phyloP scores from a whole-genome alignment of 2,329 filamentous ascomycete genomes.

The Metarhizium humberi region DNA sequence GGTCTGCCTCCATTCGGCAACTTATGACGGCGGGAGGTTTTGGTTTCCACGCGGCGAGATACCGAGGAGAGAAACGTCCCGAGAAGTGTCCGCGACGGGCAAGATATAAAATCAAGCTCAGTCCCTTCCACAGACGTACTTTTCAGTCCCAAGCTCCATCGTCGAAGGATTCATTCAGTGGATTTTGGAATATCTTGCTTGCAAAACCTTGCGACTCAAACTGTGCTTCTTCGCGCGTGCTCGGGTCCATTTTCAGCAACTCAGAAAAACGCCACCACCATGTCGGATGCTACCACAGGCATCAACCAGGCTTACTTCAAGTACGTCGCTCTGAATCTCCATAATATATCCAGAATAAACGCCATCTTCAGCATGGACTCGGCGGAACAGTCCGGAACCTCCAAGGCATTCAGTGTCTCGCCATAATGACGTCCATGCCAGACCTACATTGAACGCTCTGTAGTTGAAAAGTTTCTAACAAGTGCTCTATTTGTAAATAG shows the following conservation, averaged over 20 bases:
- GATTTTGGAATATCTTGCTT: no score
- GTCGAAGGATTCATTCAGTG: no score
- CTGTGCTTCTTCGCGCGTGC: background rate
- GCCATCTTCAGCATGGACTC: no score
- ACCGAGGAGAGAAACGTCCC: slow-evolving; percentile 7
- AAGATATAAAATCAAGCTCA: slow-evolving; percentile 10
- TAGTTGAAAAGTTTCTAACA: background rate
- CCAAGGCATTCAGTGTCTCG: no score
- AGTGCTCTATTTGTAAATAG: slow-evolving; percentile 8
- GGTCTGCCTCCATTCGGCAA: background rate
- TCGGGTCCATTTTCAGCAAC: background rate
- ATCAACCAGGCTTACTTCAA: slow-evolving; percentile 33
- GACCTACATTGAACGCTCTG: background rate
- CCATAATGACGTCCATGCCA: background rate
- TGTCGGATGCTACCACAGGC: slow-evolving; percentile 20
- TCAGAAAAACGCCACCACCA: slow-evolving; percentile 11
- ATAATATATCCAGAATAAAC: no score
- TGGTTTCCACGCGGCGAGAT: background rate
- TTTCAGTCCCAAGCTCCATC: no score
- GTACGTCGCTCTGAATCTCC: slow-evolving; percentile 19
- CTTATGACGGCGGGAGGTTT: background rate
- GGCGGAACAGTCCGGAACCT: background rate
- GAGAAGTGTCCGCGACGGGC: slow-evolving; percentile 22
- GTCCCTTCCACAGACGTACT: background rate
- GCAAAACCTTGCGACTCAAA: background rate